These are phyloP conservation scores for Wallacemonas rigidus DNA, from an alignment of 208 protist genomes.

Conservation along the genomic window DNA sequence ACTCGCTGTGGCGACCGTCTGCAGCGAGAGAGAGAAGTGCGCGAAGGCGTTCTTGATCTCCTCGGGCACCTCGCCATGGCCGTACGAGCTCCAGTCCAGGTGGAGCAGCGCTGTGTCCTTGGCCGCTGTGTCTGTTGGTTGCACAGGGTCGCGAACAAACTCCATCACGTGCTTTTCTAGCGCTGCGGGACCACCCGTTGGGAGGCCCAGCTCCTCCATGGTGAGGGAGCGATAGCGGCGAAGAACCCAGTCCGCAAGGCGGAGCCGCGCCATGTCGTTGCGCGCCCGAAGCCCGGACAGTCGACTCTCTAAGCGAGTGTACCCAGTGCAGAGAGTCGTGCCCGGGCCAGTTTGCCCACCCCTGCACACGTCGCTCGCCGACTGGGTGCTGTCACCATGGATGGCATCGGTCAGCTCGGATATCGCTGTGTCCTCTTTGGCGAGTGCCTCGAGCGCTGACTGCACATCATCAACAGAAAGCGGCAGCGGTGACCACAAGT, in stretches of 20 bases:
- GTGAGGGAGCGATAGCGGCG: constrained; percentile 44
- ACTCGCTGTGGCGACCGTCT: constrained; percentile 20
- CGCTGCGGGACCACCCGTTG: constrained; percentile 46
- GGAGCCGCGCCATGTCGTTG: constrained; percentile 15
- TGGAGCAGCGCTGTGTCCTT: neutral
- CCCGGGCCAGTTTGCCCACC: neutral
- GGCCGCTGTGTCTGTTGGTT: constrained; percentile 11
- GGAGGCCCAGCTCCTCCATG: constrained; percentile 63
- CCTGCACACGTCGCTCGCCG: neutral
- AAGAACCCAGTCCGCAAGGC: constrained; percentile 42
- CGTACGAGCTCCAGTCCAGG: constrained; percentile 19
- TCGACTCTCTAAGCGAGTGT: constrained; percentile 4
- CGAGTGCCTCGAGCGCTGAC: neutral
- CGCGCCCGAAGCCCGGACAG: constrained; percentile 14
- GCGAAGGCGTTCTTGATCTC: constrained; percentile 38
- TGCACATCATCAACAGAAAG: neutral
- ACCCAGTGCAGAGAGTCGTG: neutral
- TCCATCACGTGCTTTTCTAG: constrained; percentile 59
- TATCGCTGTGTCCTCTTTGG: neutral
- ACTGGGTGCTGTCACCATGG: neutral
- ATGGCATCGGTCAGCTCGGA: neutral
- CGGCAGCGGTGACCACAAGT: neutral
- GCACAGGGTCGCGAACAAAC: constrained; percentile 63
- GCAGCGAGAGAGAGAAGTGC: constrained; percentile 41
- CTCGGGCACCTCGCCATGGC: constrained; percentile 17